A percentile compares a stretch with the other conserved stretches of the same genome.
Evolutionary conservation across 208 protist species (phyloP).

Genomic region (Leishmania mexicana): DNA sequence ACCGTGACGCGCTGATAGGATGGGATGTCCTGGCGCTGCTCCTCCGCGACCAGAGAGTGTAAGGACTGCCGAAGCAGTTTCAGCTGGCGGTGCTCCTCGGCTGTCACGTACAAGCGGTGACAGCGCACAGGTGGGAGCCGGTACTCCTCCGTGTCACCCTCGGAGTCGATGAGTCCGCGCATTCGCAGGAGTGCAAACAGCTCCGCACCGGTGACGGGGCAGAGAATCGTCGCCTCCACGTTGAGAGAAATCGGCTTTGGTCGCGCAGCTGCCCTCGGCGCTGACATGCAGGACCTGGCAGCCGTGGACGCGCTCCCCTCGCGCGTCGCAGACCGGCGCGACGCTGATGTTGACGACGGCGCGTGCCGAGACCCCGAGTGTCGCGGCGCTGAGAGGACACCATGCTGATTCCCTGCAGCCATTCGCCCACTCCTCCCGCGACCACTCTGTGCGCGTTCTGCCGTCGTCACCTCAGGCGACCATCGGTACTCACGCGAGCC

Average conservation of each 20-base stretch:
- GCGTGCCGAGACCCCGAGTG: not conserved
- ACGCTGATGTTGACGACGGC: not conserved
- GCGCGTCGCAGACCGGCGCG: not conserved
- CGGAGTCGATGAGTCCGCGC: constrained; percentile 73
- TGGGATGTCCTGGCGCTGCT: constrained; percentile 7
- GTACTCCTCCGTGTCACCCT: constrained; percentile 63
- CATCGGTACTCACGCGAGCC: not conserved
- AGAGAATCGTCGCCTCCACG: constrained; percentile 47
- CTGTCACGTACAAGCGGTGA: constrained; percentile 71
- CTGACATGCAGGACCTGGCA: not conserved
- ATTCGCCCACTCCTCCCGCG: not conserved
- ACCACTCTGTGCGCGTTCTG: not conserved
- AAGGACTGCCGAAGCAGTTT: constrained; percentile 53
- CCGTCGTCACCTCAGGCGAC: not conserved
- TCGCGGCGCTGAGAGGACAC: not conserved
- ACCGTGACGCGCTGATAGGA: constrained; percentile 32
- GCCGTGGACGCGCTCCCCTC: constrained; percentile 14
- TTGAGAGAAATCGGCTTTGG: constrained; percentile 31
- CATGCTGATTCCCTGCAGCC: not conserved
- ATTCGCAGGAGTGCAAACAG: constrained; percentile 77
- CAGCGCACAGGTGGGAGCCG: constrained; percentile 41
- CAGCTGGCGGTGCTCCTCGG: constrained; percentile 66
- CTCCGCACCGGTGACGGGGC: constrained; percentile 68
- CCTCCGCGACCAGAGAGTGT: constrained; percentile 16
- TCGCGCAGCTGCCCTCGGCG: not conserved